phyloP scores from a whole-genome alignment of 768 basidiomycete genomes.

The Chalciporus pseudorubinellus region DNA sequence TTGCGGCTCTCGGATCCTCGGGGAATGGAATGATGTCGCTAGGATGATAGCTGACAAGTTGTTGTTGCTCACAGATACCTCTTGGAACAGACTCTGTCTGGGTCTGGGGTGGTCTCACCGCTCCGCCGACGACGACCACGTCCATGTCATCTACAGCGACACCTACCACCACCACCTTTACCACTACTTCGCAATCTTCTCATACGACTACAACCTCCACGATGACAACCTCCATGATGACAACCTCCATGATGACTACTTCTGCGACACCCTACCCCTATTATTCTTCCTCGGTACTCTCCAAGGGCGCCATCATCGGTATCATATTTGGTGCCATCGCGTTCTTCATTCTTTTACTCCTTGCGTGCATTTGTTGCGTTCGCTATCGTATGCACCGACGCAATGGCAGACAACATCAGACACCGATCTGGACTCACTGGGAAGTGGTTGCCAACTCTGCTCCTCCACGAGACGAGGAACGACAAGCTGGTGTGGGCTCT shows the following conservation, averaged over 20 bases:
- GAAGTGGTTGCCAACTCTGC: slow-evolving; percentile 37
- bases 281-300: slow-evolving; percentile 30
- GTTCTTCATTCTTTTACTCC: slow-evolving; percentile 55
- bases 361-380: slow-evolving; percentile 38
- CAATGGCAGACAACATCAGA: slow-evolving; percentile 17
- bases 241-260: slow-evolving; percentile 12
- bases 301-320: slow-evolving; percentile 32
- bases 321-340: slow-evolving; percentile 50
- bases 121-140: slow-evolving; percentile 57
- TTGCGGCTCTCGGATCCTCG: background rate
- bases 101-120: slow-evolving; percentile 72
- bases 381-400: slow-evolving; percentile 27
- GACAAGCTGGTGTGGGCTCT: slow-evolving; percentile 59
- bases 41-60: slow-evolving; percentile 9
- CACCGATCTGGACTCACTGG: slow-evolving; percentile 44
- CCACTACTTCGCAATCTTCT: slow-evolving; percentile 19
- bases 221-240: slow-evolving; percentile 18
- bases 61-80: slow-evolving; percentile 56
- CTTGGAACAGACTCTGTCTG: slow-evolving; percentile 59
- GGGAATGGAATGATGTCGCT: slow-evolving; percentile 11
- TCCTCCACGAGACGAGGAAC: slow-evolving; percentile 28
- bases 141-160: slow-evolving; percentile 24
- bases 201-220: slow-evolving; percentile 26
- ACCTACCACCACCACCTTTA: slow-evolving; percentile 20
- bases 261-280: slow-evolving; percentile 24